phyloP scores from a whole-genome alignment of 345 rosid genomes.

The Eutrema japonicum region DNA sequence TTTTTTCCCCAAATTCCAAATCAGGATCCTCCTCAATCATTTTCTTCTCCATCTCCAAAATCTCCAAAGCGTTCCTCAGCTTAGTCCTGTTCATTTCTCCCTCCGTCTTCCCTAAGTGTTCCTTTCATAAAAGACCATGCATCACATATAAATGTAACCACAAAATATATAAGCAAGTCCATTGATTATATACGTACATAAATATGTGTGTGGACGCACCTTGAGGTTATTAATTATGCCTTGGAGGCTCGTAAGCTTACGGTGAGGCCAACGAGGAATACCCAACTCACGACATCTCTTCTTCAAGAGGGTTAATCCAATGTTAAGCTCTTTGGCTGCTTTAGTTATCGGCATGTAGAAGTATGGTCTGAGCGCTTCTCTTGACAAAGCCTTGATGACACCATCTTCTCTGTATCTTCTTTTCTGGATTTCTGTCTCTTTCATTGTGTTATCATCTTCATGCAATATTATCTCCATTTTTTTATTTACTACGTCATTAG shows the following conservation, averaged over 20 bases:
- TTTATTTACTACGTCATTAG: neutral
- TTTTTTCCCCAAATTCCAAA: conserved; percentile 52
- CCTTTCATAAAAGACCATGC: conserved; percentile 28
- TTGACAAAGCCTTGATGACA: conserved; percentile 41
- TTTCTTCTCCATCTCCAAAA: conserved; percentile 67
- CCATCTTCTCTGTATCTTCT: conserved; percentile 16
- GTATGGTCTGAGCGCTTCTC: conserved; percentile 47
- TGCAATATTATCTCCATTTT: conserved; percentile 10
- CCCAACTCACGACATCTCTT: conserved; percentile 72
- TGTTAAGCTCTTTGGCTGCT: conserved; percentile 67
- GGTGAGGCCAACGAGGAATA: conserved; percentile 67
- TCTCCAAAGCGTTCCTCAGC: conserved; percentile 50
- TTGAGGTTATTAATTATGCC: conserved; percentile 52
- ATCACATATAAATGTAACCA: conserved; percentile 4
- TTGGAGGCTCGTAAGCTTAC: conserved; percentile 65
- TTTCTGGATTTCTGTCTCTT: conserved; percentile 28
- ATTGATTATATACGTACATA: neutral
- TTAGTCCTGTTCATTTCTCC: conserved; percentile 40
- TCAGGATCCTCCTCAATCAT: conserved; percentile 69
- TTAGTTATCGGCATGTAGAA: conserved; percentile 67
- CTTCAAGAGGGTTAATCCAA: conserved; percentile 68
- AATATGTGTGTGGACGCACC: conserved; percentile 39
- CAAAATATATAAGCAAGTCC: neutral
- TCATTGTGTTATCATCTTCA: conserved; percentile 6
- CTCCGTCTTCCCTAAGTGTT: conserved; percentile 34